Base-by-base conservation (phyloP, 331 rosid genomes). In the Quercus lobata region DNA sequence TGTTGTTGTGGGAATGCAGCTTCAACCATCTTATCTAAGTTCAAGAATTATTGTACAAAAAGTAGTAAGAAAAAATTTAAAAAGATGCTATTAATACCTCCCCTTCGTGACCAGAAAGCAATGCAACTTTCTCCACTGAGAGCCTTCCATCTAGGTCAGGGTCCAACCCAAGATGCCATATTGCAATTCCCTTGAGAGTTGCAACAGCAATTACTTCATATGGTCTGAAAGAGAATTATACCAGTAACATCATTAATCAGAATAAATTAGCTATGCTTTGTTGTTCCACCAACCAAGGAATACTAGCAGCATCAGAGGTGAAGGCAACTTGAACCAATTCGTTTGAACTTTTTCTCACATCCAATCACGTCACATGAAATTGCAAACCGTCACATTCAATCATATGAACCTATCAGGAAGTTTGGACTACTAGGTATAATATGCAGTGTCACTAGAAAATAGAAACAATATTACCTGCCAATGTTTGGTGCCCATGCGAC, bases 401-500 rank as follows among this genome's bases (percentile, higher is more conserved):
- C 72, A 58, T 17, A 72, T 76, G 68, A 70, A 35, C 25, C 53
- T 52, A 35, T 16, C 25, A 54, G 56, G 65, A 58, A 71, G 17
- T 49, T 77, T 34, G 44, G 55, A 14, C 52, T 73, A 57, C 52
- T 16, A 78, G 1, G 15, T 22, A 79, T n/a, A 63, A 60, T 37
- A 69, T 3, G 53, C 5, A 24, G 11, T 63, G 14, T 68, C 10
- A 19, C 57, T 78, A 15, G 29, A 71, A 35, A 30, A 65, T 78
- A 68, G 78, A 72, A 78, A 21, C 74, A n/a, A 73, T 76, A 68
- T 72, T 52, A 94, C 97, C 98, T 89, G 85, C 99, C 99, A 89
- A 90, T 89, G 76, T 95, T 93, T 75, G 97, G 94, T 41, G 98
- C 98, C 98, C 99, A 95, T 17, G 96, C 89, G 61, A 87, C 96